Evolutionary conservation across 768 basidiomycete genomes (phyloP).

Genomic region (Auriculariales sp.): DNA sequence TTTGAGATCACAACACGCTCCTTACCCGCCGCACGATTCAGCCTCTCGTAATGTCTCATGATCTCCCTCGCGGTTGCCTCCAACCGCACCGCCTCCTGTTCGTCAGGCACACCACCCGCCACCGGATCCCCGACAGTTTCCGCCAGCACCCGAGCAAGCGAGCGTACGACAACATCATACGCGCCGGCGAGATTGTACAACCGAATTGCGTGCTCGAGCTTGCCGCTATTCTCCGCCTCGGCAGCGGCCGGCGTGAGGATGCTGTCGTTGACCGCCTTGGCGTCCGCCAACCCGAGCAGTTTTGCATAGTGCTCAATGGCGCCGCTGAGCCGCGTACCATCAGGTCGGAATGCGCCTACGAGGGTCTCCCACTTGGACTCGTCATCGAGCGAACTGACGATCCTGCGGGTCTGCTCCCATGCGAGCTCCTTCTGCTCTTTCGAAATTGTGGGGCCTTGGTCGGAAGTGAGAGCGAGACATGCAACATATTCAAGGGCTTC

Average conservation of each 20-base stretch:
- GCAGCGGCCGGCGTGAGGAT: conserved; percentile 76
- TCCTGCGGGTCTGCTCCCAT: conserved; percentile 66
- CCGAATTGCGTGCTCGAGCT: conserved; percentile 82
- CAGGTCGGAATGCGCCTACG: conserved; percentile 80
- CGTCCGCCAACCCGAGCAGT: conserved; percentile 56
- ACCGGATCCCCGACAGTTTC: conserved; percentile 63
- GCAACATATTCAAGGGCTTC: conserved; percentile 93
- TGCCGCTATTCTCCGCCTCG: conserved; percentile 71
- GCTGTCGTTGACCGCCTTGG: conserved; percentile 57
- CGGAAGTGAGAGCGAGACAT: conserved; percentile 63
- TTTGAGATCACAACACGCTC: conserved; percentile 62
- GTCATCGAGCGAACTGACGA: conserved; percentile 64
- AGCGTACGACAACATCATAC: conserved; percentile 73
- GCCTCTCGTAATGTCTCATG: conserved; percentile 64
- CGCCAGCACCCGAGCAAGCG: conserved; percentile 77
- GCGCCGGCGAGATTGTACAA: conserved; percentile 91
- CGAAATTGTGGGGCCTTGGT: conserved; percentile 57
- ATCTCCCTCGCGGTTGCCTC: conserved; percentile 70
- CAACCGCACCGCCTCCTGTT: conserved; percentile 46
- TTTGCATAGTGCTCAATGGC: conserved; percentile 72
- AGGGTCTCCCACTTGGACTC: conserved; percentile 85
- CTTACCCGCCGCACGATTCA: conserved; percentile 55
- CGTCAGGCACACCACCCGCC: conserved; percentile 10
- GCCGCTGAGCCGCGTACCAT: conserved; percentile 81
- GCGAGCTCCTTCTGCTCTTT: conserved; percentile 71